Evolutionary conservation across 2,329 filamentous ascomycete species (phyloP), one percentile per base, ranked within the genome.

Genomic region (Monosporascus sp.): DNA sequence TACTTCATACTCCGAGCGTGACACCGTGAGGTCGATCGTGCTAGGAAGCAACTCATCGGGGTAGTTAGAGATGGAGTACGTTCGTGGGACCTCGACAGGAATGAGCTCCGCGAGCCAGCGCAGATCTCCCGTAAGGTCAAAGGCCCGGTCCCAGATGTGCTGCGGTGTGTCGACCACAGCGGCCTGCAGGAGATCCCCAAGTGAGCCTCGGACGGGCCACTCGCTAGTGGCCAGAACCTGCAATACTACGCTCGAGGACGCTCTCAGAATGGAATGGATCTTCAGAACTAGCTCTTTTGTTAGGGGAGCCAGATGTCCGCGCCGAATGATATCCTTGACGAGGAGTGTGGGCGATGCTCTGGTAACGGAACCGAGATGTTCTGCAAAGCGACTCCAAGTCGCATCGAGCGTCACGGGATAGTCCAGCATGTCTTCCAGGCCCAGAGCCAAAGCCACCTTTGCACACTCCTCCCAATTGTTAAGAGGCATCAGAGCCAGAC

Each of bases 391-490:
- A 5, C 70, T 65, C 79, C 78, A 81, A 5, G 65, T 68, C 2
- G 64, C 64, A 8, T 71, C 69, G 0, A 76, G 66, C 0, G 66
- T 59, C 0, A 80, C 68, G 0, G 67, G 61, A 7, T 69, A 61
- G n/a, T 78, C 73, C 1, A 82, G 69, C 53, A 74, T 71, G 3
- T 70, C 64, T 34, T 77, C 77, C 0, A 81, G 66, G 0, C 79
- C 78, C 1, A 82, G 68, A 0, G 77, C 77, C 0, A 77, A 73
- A 3, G 76, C 77, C 9, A 82, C 75, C 57, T 81, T 81, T 19
- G 78, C 78, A 49, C 76, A 80, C 59, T 82, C 79, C 8, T 75
- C 73, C 79, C 77, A 81, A 52, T 69, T 73, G 52, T 81, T 82
- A 17, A 81, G 70, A 0, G 78, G 78, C 78, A 82, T 81, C 2